Percentiles rank a stretch among this genome's conserved stretches.
Evolutionary conservation across 1,284 basidiomycete genomes (phyloP).

Genomic region (Papiliotrema flavescens): DNA sequence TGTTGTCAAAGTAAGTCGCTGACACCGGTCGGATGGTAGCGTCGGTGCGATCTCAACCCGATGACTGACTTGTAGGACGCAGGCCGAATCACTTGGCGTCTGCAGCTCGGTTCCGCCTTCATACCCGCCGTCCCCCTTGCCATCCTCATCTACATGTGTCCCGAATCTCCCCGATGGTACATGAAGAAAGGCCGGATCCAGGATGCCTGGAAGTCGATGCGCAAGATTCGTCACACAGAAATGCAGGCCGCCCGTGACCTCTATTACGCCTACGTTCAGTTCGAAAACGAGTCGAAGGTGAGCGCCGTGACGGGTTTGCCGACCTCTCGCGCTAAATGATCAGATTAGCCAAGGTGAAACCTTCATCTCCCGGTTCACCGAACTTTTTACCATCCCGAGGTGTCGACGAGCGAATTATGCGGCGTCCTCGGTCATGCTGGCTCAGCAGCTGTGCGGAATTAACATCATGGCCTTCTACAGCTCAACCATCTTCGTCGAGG

Average conservation of each 20-base stretch:
- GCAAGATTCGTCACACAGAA: slow-evolving; percentile 59
- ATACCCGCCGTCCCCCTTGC: slow-evolving; percentile 44
- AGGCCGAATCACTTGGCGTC: slow-evolving; percentile 47
- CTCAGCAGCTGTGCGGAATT: neutral
- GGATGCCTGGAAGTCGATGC: slow-evolving; percentile 63
- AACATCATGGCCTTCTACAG: slow-evolving; percentile 14
- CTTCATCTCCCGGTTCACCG: slow-evolving; percentile 51
- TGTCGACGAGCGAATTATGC: slow-evolving; percentile 60
- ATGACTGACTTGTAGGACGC: too few relatives aligned
- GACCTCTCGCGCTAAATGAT: too few relatives aligned
- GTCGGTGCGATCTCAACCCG: too few relatives aligned
- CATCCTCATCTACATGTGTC: slow-evolving; percentile 13
- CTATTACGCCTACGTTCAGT: slow-evolving; percentile 58
- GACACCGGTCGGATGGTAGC: too few relatives aligned
- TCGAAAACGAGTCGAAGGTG: slow-evolving; percentile 64
- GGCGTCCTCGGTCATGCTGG: neutral
- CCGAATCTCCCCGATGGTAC: slow-evolving; percentile 64
- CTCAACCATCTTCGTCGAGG: slow-evolving; percentile 60
- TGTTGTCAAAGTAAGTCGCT: slow-evolving; percentile 18
- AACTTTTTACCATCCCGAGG: slow-evolving; percentile 67
- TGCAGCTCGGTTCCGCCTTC: slow-evolving; percentile 50
- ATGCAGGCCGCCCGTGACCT: slow-evolving; percentile 71
- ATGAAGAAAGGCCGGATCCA: slow-evolving; percentile 63
- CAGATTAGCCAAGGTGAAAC: neutral
- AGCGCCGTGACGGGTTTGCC: too few relatives aligned